Percentiles rank a stretch among this genome's conserved stretches.
These are phyloP conservation scores for Penicillium decumbens DNA, from an alignment of 2,329 filamentous ascomycete species.

Conservation along the genomic window DNA sequence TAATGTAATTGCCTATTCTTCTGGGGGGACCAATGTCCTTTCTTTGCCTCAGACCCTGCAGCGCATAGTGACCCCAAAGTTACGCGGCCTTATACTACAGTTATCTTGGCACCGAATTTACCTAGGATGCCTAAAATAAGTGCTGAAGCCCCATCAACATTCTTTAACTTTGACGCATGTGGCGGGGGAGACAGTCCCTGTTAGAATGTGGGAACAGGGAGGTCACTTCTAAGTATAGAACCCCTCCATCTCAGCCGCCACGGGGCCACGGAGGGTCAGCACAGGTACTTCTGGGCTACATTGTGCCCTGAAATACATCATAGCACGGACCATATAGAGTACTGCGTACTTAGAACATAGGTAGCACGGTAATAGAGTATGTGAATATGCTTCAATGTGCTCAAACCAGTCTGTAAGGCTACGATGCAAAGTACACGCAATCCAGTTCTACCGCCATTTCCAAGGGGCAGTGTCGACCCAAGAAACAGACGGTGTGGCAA, in stretches of 20 bases:
- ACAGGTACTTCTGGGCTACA: not conserved
- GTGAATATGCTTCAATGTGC: not conserved
- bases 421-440: not conserved
- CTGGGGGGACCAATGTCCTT: not conserved
- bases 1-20: constrained; percentile 7
- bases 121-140: not conserved
- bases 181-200: constrained; percentile 4
- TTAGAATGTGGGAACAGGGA: not conserved
- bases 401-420: not conserved
- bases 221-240: constrained; percentile 21
- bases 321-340: not conserved
- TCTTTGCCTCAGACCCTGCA: not conserved
- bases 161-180: constrained; percentile 1
- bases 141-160: not conserved
- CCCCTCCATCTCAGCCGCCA: constrained; percentile 2
- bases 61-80: not conserved
- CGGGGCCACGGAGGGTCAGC: not conserved
- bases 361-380: too few species aligned
- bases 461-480: not conserved
- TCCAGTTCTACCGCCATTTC: not conserved
- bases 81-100: not conserved
- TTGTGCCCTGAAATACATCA: not conserved
- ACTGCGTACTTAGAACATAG: not conserved
- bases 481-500: constrained; percentile 11
- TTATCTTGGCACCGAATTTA: not conserved